Evolutionary conservation across 305 asterid genomes (phyloP).

Genomic region (Fraxinus floribunda): DNA sequence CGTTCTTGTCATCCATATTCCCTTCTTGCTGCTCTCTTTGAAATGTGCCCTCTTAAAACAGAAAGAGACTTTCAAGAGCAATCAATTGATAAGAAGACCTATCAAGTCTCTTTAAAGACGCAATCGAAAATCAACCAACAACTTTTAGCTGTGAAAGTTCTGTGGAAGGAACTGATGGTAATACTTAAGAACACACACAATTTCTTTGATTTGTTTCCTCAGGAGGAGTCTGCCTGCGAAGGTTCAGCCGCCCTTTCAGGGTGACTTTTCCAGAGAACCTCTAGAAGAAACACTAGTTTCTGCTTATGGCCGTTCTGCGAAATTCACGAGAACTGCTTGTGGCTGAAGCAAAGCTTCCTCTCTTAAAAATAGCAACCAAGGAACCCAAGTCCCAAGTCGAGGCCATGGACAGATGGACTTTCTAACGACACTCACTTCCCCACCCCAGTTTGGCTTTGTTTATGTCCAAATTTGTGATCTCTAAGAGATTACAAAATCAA

Average conservation of each 20-base stretch:
- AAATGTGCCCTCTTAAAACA: background rate
- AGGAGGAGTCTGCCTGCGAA: background rate
- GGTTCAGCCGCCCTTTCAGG: background rate
- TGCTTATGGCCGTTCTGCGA: constrained; percentile 1
- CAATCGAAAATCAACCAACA: background rate
- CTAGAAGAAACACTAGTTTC: background rate
- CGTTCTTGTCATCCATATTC: background rate
- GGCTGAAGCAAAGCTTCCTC: constrained; percentile 14
- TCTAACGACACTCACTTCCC: constrained; percentile 19
- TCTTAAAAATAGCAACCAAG: constrained; percentile 23
- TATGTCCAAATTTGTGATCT: constrained; percentile 57
- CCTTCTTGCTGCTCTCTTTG: background rate
- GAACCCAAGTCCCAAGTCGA: constrained; percentile 30
- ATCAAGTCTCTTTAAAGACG: background rate
- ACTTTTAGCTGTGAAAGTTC: background rate
- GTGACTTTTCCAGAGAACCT: background rate
- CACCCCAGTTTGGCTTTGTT: constrained; percentile 22
- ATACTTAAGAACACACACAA: background rate
- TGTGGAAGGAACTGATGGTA: background rate
- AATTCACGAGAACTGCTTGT: background rate
- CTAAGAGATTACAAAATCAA: constrained; percentile 41
- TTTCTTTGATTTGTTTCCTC: background rate
- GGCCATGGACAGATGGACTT: constrained; percentile 28
- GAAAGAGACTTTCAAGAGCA: background rate
- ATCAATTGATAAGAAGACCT: background rate